Evolutionary conservation across 192 early-diverging fungal species (phyloP), one percentile per base, ranked within the genome.

Genomic region (Coemansia umbellata): DNA sequence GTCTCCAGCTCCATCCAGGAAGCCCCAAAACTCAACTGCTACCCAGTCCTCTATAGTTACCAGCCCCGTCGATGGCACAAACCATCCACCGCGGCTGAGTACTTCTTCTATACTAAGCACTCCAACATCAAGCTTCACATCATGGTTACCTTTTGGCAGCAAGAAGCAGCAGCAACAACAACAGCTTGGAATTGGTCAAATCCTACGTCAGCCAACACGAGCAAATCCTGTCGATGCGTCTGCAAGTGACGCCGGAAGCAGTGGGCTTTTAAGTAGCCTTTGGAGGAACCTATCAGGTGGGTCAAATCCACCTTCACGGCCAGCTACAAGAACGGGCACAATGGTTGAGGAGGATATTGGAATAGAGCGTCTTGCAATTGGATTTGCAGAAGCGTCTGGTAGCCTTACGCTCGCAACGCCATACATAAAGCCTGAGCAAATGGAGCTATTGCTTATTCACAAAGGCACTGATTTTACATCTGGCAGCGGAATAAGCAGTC

Each of bases 241-340:
- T 1, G 35, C 50, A 9, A 72, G 63, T 41, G 72, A 74, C 10
- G 43, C 55, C 14, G 64, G 71, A 44, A 74, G 71, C 53, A 56
- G 72, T 31, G 66, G 72, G 28, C 42, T 74, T 28, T 44, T 74
- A 26, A 45, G 72, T 52, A 63, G 53, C n/a, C 65, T 74, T 42
- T 74, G 72, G 72, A 28, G 60, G n/a, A 74, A 63, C 44, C 41
- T 74, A 27, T 63, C 72, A 1, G 69, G 69, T 11, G 56, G 52
- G 10, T 52, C 67, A 0, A 64, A 64, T 36, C 24, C 52, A 8
- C 54, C 58, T 9, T 57, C 69, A 26, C 62, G 39, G 5, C 28
- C 57, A 1, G 50, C 36, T 15, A 55, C 56, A 15, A 47, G 57
- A 13, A 17, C 57, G 5, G 62, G 53, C 4, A 50, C 57, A 15